These are phyloP conservation scores for Trametes pubescens DNA, from an alignment of 1,284 basidiomycete species.

Conservation along the genomic window DNA sequence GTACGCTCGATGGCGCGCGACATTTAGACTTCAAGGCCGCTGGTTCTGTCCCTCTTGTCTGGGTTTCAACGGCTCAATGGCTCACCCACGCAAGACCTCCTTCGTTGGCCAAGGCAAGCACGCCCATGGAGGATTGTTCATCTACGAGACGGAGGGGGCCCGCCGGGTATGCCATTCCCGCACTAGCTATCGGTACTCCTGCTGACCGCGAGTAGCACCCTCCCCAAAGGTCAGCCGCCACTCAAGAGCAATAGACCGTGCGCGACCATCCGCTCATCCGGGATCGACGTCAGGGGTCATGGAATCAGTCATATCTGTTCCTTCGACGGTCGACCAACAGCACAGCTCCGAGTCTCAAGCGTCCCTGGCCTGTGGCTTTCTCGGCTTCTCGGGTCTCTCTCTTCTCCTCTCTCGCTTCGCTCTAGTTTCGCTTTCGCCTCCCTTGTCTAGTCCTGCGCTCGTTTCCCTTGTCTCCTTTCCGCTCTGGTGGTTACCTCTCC, in stretches of 20 bases:
- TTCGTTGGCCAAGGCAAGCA: conserved; percentile 6
- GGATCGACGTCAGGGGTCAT: too few species aligned
- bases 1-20: neutral
- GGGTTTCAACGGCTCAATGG: conserved; percentile 16
- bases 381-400: neutral
- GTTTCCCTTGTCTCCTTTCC: neutral
- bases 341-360: neutral
- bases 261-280: neutral
- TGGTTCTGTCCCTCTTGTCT: neutral
- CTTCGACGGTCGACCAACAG: neutral
- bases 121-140: neutral
- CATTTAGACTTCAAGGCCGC: neutral
- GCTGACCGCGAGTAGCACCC: neutral
- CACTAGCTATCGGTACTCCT: too few species aligned
- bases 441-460: neutral
- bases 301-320: neutral
- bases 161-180: too few species aligned
- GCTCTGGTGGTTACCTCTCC: conserved; percentile 1
- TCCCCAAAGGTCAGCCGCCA: neutral
- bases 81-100: neutral
- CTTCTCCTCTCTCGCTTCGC: neutral
- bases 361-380: neutral
- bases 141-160: too few species aligned
- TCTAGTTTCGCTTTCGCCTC: neutral
- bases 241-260: neutral